Percentiles rank a stretch among this genome's conserved stretches.
These are phyloP conservation scores for Plasmodium falciparum DNA, from an alignment of 169 alveolate genomes.

Conservation along the genomic window DNA sequence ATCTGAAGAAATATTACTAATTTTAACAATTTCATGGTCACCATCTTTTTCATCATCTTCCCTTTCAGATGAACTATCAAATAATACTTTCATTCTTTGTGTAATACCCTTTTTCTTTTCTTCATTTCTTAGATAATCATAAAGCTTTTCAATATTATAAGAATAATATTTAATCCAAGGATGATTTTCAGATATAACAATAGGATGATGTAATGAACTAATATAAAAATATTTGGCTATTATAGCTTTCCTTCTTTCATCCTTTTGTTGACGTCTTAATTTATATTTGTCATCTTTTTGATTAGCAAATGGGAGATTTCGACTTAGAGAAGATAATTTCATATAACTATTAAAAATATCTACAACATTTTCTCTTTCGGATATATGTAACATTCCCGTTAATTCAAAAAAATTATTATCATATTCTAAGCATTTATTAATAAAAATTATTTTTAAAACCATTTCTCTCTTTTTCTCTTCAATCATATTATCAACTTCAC, in stretches of 20 bases:
- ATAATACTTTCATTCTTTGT: conserved; percentile 40
- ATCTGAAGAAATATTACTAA: no score
- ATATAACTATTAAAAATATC: conserved; percentile 57
- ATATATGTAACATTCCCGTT: conserved; percentile 26
- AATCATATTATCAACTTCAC: no score
- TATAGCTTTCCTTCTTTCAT: conserved; percentile 58
- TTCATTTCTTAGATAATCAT: conserved; percentile 55
- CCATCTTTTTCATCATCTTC: conserved; percentile 1
- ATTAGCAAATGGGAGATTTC: not conserved
- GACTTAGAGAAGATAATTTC: conserved; percentile 19
- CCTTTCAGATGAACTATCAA: conserved; percentile 28
- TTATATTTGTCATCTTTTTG: conserved; percentile 35
- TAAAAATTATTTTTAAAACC: conserved; percentile 19
- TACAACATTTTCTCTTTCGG: conserved; percentile 34
- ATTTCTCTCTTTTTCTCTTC: not conserved
- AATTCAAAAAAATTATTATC: conserved; percentile 65
- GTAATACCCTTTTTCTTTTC: conserved; percentile 30
- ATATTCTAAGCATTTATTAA: conserved; percentile 20
- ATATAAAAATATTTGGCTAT: conserved; percentile 66
- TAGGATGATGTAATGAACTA: conserved; percentile 84
- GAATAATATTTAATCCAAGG: conserved; percentile 69
- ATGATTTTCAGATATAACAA: conserved; percentile 78
- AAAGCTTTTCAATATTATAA: conserved; percentile 38
- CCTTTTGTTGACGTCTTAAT: conserved; percentile 38
- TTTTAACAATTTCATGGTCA: not conserved